A percentile compares a stretch with the other conserved stretches of the same genome.
phyloP scores from a whole-genome alignment of 1,284 basidiomycete genomes.

The Cryptococcus maquisensis region DNA sequence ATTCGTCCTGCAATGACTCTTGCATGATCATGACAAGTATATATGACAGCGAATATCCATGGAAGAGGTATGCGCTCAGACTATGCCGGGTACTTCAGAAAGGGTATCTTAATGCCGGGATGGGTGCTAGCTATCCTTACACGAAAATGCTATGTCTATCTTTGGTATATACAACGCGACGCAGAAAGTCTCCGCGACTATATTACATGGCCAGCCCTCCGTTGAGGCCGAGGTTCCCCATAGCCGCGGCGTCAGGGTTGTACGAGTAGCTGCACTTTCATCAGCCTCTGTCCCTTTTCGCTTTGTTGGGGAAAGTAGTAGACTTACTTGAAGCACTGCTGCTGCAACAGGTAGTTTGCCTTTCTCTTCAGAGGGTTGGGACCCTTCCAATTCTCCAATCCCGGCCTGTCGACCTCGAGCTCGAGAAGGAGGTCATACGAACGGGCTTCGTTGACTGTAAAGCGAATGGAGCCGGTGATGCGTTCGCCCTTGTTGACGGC shows the following conservation, averaged over 20 bases:
- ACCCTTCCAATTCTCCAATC: conserved; percentile 11
- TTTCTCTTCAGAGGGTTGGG: conserved; percentile 33
- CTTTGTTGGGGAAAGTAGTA: neutral
- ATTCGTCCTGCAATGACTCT: no score
- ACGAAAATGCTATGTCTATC: no score
- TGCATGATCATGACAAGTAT: neutral
- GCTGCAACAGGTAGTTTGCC: conserved; percentile 39
- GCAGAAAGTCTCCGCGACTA: neutral
- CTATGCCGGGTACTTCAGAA: no score
- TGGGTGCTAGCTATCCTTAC: no score
- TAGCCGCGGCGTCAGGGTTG: conserved; percentile 13
- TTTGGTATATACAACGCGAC: neutral
- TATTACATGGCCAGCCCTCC: neutral
- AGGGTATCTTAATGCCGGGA: neutral
- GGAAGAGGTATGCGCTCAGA: no score
- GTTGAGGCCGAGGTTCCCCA: neutral
- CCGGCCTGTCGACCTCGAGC: conserved; percentile 35
- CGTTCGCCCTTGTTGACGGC: conserved; percentile 47
- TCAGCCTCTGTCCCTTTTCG: no score
- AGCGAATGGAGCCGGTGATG: conserved; percentile 38
- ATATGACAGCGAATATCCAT: neutral
- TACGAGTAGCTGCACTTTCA: conserved; percentile 14
- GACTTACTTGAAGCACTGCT: conserved; percentile 48
- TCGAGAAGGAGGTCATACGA: conserved; percentile 47
- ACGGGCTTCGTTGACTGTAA: conserved; percentile 43